Evolutionary conservation across 768 basidiomycete species (phyloP).

Genomic region (Pholiota conissans): DNA sequence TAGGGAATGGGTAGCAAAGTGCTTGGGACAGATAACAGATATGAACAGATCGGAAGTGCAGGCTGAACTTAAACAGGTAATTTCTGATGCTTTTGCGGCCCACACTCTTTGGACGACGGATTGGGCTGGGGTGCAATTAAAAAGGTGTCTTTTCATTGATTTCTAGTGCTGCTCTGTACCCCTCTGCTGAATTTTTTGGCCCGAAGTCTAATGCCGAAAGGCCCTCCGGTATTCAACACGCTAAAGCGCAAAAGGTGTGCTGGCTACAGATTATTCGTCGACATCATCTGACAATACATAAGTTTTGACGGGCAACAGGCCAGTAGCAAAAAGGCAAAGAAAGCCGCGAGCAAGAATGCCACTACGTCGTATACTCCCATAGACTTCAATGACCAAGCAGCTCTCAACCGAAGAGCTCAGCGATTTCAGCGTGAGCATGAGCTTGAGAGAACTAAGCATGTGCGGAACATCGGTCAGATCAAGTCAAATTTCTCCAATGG

Average conservation of each 20-base stretch:
- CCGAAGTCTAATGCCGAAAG: slow-evolving; percentile 60
- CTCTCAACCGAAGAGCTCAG: slow-evolving; percentile 75
- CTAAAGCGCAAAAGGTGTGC: slow-evolving; percentile 69
- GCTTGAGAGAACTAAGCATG: slow-evolving; percentile 69
- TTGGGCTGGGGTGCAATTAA: slow-evolving; percentile 85
- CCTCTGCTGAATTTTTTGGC: slow-evolving; percentile 17
- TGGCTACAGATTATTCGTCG: not conserved
- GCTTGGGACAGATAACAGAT: slow-evolving; percentile 89
- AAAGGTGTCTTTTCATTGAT: slow-evolving; percentile 58
- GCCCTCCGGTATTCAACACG: slow-evolving; percentile 45
- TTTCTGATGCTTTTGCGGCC: slow-evolving; percentile 86
- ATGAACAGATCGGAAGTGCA: slow-evolving; percentile 86
- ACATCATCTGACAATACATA: slow-evolving; percentile 30
- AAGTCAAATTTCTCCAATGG: slow-evolving; percentile 44
- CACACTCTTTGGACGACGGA: slow-evolving; percentile 91
- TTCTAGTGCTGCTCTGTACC: slow-evolving; percentile 10
- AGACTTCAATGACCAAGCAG: slow-evolving; percentile 66
- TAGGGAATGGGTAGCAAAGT: slow-evolving; percentile 95
- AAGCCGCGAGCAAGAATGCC: slow-evolving; percentile 48
- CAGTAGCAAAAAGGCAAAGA: slow-evolving; percentile 60
- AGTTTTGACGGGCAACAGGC: slow-evolving; percentile 32
- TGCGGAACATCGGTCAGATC: slow-evolving; percentile 31
- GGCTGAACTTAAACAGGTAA: slow-evolving; percentile 94
- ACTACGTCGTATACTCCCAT: slow-evolving; percentile 30
- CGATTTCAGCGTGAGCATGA: slow-evolving; percentile 92